A percentile compares a stretch with the other conserved stretches of the same genome.
phyloP scores from a whole-genome alignment of 2,329 filamentous ascomycete genomes.

The Verticillium tricorpus region DNA sequence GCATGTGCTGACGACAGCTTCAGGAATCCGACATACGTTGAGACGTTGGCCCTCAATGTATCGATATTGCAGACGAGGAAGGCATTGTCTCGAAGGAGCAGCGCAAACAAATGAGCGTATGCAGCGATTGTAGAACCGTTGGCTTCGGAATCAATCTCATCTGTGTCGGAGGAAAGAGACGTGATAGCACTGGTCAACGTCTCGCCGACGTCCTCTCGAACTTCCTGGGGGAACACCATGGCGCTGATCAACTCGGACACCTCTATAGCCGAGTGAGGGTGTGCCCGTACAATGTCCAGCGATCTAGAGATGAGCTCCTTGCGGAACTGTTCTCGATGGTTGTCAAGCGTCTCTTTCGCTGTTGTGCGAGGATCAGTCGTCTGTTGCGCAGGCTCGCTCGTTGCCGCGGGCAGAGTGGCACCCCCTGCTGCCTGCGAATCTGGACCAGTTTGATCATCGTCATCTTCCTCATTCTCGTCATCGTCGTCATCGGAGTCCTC shows the following conservation, averaged over 20 bases:
- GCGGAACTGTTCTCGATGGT: slow-evolving; percentile 67
- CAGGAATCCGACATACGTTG: slow-evolving; percentile 73
- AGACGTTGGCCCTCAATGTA: slow-evolving; percentile 71
- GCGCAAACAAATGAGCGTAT: slow-evolving; percentile 84
- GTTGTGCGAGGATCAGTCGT: slow-evolving; percentile 22
- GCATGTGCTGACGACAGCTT: slow-evolving; percentile 63
- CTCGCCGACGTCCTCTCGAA: slow-evolving; percentile 69
- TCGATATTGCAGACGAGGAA: slow-evolving; percentile 78
- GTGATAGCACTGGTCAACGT: slow-evolving; percentile 83
- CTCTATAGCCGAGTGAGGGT: slow-evolving; percentile 86
- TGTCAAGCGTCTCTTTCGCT: slow-evolving; percentile 76
- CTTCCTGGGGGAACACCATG: slow-evolving; percentile 57
- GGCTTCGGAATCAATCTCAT: slow-evolving; percentile 62
- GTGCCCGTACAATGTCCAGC: slow-evolving; percentile 82
- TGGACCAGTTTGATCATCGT: slow-evolving; percentile 6
- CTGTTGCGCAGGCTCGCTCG: neutral
- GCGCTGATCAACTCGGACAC: slow-evolving; percentile 80
- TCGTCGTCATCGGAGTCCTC: slow-evolving; percentile 20
- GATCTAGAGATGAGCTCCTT: slow-evolving; percentile 82
- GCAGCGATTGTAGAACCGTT: slow-evolving; percentile 66
- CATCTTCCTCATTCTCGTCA: slow-evolving; percentile 13
- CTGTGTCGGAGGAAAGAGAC: slow-evolving; percentile 46
- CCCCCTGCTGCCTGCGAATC: neutral
- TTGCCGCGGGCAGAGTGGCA: neutral
- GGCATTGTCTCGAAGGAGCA: slow-evolving; percentile 75